These are phyloP conservation scores for Aegilops tauschii DNA, from an alignment of 176 grass and related monocot species.

Conservation along the genomic window DNA sequence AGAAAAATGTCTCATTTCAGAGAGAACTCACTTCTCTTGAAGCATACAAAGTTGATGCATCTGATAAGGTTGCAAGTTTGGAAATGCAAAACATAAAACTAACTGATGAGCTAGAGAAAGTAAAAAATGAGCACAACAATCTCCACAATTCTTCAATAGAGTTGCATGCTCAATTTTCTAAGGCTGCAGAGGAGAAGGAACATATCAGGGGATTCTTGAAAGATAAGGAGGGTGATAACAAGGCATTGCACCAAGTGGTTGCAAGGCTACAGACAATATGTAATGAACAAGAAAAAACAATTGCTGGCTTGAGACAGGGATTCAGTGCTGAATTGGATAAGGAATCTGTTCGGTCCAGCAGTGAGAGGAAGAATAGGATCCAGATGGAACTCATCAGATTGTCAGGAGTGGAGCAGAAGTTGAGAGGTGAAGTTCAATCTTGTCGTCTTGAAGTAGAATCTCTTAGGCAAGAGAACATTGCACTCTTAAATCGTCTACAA, in stretches of 20 bases:
- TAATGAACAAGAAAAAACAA: slow-evolving; percentile 78
- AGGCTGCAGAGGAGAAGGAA: slow-evolving; percentile 52
- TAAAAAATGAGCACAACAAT: slow-evolving; percentile 45
- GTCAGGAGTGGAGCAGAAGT: slow-evolving; percentile 74
- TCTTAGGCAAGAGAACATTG: slow-evolving; percentile 79
- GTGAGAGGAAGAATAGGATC: slow-evolving; percentile 41
- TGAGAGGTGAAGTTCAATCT: slow-evolving; percentile 74
- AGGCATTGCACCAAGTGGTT: slow-evolving; percentile 60
- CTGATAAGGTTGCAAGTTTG: slow-evolving; percentile 30
- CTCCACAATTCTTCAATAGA: slow-evolving; percentile 53
- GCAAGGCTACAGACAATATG: slow-evolving; percentile 66
- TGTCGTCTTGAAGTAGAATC: slow-evolving; percentile 57
- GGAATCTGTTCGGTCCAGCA: slow-evolving; percentile 21
- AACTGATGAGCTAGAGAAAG: slow-evolving; percentile 42
- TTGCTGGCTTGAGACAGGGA: slow-evolving; percentile 61
- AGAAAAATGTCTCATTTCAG: slow-evolving; percentile 92
- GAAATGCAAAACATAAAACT: slow-evolving; percentile 51
- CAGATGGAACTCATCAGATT: slow-evolving; percentile 69
- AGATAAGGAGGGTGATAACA: slow-evolving; percentile 73
- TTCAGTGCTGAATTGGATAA: slow-evolving; percentile 47
- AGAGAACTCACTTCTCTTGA: slow-evolving; percentile 81
- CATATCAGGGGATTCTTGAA: slow-evolving; percentile 55
- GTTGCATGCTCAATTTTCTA: slow-evolving; percentile 48
- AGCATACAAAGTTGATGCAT: slow-evolving; percentile 41
- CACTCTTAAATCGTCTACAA: slow-evolving; percentile 63